phyloP scores from a whole-genome alignment of 2,329 filamentous ascomycete species.

The Botrytis elliptica region DNA sequence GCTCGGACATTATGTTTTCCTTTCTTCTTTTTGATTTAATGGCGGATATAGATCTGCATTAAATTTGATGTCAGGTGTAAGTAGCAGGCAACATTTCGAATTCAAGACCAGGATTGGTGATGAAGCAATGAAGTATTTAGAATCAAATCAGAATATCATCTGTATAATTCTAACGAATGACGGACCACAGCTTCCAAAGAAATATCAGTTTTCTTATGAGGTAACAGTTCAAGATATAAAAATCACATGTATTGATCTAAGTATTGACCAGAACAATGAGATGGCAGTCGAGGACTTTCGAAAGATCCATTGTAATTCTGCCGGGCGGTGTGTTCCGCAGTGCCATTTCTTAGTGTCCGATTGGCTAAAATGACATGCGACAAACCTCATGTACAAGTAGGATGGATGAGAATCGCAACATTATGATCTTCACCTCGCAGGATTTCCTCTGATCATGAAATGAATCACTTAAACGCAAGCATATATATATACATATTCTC shows the following conservation, averaged over 20 bases:
- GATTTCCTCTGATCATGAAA: background rate
- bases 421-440: background rate
- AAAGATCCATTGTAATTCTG: conserved; percentile 8
- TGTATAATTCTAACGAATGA: background rate
- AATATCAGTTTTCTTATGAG: background rate
- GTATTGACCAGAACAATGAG: background rate
- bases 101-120: conserved; percentile 1
- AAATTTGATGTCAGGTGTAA: background rate
- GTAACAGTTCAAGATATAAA: background rate
- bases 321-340: conserved; percentile 8
- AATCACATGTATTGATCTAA: background rate
- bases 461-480: no score
- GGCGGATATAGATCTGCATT: background rate
- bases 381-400: background rate
- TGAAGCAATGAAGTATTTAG: background rate
- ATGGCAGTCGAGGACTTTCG: background rate
- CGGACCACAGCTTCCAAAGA: accelerated
- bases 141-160: background rate
- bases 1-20: conserved; percentile 32
- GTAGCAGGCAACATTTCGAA: conserved; percentile 1
- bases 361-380: background rate
- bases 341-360: background rate
- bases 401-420: background rate
- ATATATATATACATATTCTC: background rate
- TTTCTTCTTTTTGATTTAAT: background rate